Evolutionary conservation across 78 protist species (phyloP).

Genomic region (slime mould (Dictyostelium discoideum)): DNA sequence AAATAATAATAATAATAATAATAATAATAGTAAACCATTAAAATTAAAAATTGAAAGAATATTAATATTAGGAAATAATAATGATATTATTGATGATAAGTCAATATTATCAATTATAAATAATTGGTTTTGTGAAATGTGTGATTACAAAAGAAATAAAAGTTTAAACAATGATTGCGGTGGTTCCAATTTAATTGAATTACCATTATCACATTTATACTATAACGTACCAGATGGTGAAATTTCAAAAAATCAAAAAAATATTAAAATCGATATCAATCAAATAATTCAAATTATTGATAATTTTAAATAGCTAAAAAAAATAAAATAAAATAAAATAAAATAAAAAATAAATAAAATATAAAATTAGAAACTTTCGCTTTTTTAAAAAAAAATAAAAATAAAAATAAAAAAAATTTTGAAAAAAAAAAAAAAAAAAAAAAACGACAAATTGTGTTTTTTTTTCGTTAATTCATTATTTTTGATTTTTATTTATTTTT

Average conservation of each 20-base stretch:
- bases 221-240: neutral
- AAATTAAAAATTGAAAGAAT: neutral
- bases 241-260: constrained; percentile 3
- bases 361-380: neutral
- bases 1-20: too few relatives aligned
- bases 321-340: neutral
- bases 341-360: neutral
- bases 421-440: too few relatives aligned
- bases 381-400: neutral
- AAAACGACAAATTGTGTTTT: too few relatives aligned
- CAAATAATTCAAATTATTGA: neutral
- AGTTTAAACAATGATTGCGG: neutral
- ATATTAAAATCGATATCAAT: neutral
- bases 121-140: neutral
- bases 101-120: neutral
- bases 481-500: too few relatives aligned
- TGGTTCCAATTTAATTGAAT: neutral
- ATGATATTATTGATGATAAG: neutral
- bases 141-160: neutral
- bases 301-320: neutral
- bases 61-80: neutral
- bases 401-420: neutral
- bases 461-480: too few relatives aligned
- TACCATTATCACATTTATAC: neutral
- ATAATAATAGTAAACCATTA: neutral